Evolutionary conservation across 1,284 basidiomycete genomes (phyloP).

Genomic region (Uromyces viciae-fabae): DNA sequence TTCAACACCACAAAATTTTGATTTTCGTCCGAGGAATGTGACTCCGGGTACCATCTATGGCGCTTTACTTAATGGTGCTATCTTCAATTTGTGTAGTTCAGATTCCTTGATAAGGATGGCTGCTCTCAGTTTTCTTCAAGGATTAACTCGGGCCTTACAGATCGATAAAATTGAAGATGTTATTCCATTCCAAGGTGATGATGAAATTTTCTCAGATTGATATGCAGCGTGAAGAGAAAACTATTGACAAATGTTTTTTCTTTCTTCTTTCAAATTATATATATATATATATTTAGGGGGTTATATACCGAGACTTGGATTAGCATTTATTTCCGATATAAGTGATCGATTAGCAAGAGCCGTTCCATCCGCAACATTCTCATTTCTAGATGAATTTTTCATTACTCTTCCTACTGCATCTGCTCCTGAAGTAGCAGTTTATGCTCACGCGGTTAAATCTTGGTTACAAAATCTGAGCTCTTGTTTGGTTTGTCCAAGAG

Average conservation of each 20-base stretch:
- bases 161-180: constrained; percentile 37
- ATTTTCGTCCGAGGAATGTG: constrained; percentile 29
- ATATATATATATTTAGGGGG: constrained; percentile 64
- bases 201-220: too few relatives aligned
- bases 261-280: too few relatives aligned
- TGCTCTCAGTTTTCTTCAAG: constrained; percentile 39
- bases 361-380: constrained; percentile 73
- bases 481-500: constrained; percentile 68
- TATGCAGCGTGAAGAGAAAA: too few relatives aligned
- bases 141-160: constrained; percentile 22
- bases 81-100: constrained; percentile 40
- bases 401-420: constrained; percentile 62
- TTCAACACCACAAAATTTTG: constrained; percentile 16
- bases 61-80: constrained; percentile 36
- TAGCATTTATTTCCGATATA: constrained; percentile 64
- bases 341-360: constrained; percentile 70
- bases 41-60: constrained; percentile 36
- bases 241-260: too few relatives aligned
- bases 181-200: constrained; percentile 35
- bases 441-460: constrained; percentile 73
- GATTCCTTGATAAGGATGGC: constrained; percentile 38
- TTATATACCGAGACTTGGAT: constrained; percentile 69
- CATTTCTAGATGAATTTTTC: constrained; percentile 77
- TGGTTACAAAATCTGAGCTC: constrained; percentile 75
- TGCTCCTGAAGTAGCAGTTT: constrained; percentile 59